Conservation (phyloP, 106 monocot species). For the Ottelia alismoides region DNA sequence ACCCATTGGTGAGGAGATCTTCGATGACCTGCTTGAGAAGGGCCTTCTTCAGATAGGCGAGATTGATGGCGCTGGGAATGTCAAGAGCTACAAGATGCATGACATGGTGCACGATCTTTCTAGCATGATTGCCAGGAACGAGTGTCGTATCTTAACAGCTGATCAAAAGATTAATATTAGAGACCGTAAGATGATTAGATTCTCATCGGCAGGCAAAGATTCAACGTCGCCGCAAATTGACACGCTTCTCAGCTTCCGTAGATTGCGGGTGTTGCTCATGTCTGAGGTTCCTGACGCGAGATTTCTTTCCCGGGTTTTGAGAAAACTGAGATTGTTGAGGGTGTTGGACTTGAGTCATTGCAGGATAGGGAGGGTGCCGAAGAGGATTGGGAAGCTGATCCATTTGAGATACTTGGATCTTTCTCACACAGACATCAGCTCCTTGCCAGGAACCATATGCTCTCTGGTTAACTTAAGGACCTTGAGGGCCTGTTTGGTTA, state of each 20-base stretch:
- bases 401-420: constrained; percentile 21
- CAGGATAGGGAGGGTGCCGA: constrained; percentile 16
- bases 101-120: constrained; percentile 9
- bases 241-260: constrained; percentile 4
- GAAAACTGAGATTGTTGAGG: constrained; percentile 6
- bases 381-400: constrained; percentile 15
- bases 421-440: constrained; percentile 3
- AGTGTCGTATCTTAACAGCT: background rate
- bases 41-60: constrained; percentile 12
- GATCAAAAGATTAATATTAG: background rate
- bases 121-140: constrained; percentile 3
- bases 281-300: background rate
- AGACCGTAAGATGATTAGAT: background rate
- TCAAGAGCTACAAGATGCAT: constrained; percentile 2
- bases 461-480: constrained; percentile 8
- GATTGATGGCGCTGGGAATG: background rate
- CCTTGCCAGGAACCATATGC: constrained; percentile 12
- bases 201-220: background rate
- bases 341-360: constrained; percentile 15
- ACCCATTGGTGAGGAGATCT: constrained; percentile 3
- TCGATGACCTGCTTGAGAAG: constrained; percentile 13
- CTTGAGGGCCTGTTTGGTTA: too few species aligned
- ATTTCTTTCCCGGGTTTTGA: background rate
- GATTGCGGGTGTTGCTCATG: background rate
- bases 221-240: constrained; percentile 1